These are phyloP conservation scores for Populus tomentosa DNA, from an alignment of 441 rosid genomes.

Conservation along the genomic window DNA sequence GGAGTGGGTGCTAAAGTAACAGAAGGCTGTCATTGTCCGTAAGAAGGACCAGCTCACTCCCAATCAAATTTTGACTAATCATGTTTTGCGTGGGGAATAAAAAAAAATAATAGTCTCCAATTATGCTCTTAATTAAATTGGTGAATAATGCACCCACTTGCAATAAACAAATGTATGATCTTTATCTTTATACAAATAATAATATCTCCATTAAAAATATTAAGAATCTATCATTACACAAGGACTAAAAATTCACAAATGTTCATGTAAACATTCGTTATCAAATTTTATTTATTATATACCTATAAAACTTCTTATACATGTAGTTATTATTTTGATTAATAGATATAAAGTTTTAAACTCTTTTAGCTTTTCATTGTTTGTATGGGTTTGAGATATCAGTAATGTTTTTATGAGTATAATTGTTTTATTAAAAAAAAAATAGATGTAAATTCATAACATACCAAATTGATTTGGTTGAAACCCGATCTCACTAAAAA, in stretches of 20 bases:
- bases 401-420: too few species aligned
- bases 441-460: too few species aligned
- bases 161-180: not conserved
- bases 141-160: not conserved
- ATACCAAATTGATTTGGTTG: too few species aligned
- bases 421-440: too few species aligned
- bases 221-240: not conserved
- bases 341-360: too few species aligned
- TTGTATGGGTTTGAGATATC: too few species aligned
- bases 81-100: not conserved
- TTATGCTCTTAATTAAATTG: not conserved
- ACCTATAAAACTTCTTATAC: too few species aligned
- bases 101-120: not conserved
- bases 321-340: too few species aligned
- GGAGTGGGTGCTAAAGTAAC: conserved; percentile 3
- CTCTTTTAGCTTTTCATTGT: too few species aligned
- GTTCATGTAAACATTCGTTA: too few species aligned
- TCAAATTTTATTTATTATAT: too few species aligned
- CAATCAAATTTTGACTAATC: not conserved
- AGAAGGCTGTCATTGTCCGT: not conserved
- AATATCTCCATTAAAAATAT: not conserved
- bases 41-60: not conserved
- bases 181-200: not conserved
- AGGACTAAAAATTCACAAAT: not conserved
- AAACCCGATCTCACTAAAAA: too few species aligned